Conservation (phyloP, 371 early-diverging fungal species). For the Vairimorpha ceranae region DNA sequence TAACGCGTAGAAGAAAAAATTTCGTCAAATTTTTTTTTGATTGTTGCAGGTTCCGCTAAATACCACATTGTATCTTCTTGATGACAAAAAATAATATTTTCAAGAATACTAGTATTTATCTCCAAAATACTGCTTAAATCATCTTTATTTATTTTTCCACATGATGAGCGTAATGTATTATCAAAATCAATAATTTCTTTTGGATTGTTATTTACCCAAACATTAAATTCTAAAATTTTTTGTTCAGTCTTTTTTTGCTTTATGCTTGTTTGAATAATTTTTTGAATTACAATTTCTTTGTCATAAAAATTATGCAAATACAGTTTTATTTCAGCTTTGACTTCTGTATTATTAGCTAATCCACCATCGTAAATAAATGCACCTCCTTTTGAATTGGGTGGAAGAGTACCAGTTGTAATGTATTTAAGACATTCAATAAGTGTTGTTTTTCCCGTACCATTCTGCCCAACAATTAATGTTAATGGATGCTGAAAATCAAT, state of each 20-base stretch:
- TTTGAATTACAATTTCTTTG: constrained; percentile 69
- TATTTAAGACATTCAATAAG: constrained; percentile 95
- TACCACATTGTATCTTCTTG: constrained; percentile 99
- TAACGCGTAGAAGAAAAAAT: constrained; percentile 88
- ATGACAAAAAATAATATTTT: constrained; percentile 97
- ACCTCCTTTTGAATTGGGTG: constrained; percentile 75
- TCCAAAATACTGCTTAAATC: constrained; percentile 77
- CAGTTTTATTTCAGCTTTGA: constrained; percentile 84
- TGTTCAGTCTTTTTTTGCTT: constrained; percentile 66
- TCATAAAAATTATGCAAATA: constrained; percentile 73
- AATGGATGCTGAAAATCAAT: constrained; percentile 83
- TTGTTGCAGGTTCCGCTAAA: constrained; percentile 72
- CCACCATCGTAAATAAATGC: constrained; percentile 94
- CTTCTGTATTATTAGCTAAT: constrained; percentile 71
- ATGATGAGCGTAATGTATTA: constrained; percentile 67
- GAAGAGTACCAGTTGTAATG: constrained; percentile 84
- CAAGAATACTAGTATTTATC: constrained; percentile 79
- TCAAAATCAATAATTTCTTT: constrained; percentile 24
- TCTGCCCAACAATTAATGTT: constrained; percentile 92
- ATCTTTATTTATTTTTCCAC: constrained; percentile 71
- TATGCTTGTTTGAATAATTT: constrained; percentile 69
- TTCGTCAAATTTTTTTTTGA: constrained; percentile 97
- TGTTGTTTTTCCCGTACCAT: constrained; percentile 96
- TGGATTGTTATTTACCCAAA: constrained; percentile 22
- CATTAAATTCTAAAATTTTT: constrained; percentile 72